phyloP scores from a whole-genome alignment of 2,329 filamentous ascomycete species.

The Trichophyton mentagrophytes region DNA sequence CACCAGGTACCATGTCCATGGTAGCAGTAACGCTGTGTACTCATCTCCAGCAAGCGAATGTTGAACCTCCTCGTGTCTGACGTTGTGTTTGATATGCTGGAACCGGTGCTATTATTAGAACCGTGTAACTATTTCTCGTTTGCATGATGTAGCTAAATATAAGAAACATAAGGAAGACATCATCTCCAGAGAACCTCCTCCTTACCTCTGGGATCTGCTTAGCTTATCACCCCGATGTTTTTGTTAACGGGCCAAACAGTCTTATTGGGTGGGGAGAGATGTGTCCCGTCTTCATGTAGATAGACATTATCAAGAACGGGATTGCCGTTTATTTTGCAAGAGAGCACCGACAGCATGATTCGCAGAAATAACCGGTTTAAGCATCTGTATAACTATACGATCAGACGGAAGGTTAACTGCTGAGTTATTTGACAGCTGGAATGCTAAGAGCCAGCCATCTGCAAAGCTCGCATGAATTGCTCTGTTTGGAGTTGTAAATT shows the following conservation, averaged over 20 bases:
- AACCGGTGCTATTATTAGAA: neutral
- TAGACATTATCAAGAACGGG: neutral
- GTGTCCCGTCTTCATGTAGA: neutral
- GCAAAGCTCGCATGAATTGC: too few relatives aligned
- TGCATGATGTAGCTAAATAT: neutral
- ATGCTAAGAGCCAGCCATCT: neutral
- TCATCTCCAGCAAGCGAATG: constrained; percentile 5
- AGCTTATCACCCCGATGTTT: neutral
- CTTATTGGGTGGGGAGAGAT: neutral
- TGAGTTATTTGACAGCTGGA: neutral
- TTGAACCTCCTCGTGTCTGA: neutral
- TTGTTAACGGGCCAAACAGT: neutral
- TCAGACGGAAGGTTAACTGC: constrained; percentile 1
- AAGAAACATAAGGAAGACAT: neutral
- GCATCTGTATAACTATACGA: neutral
- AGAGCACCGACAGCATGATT: constrained; percentile 5
- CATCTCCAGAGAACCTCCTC: neutral
- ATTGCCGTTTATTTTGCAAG: constrained; percentile 7
- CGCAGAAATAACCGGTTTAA: constrained; percentile 2
- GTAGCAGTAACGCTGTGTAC: constrained; percentile 4
- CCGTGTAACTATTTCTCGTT: neutral
- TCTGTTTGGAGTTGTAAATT: too few relatives aligned
- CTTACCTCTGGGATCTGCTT: neutral
- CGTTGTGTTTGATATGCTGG: constrained; percentile 7
- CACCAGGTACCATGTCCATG: neutral